Base-by-base conservation (phyloP, 208 protist species). In the Trypanosoma caninum region DNA sequence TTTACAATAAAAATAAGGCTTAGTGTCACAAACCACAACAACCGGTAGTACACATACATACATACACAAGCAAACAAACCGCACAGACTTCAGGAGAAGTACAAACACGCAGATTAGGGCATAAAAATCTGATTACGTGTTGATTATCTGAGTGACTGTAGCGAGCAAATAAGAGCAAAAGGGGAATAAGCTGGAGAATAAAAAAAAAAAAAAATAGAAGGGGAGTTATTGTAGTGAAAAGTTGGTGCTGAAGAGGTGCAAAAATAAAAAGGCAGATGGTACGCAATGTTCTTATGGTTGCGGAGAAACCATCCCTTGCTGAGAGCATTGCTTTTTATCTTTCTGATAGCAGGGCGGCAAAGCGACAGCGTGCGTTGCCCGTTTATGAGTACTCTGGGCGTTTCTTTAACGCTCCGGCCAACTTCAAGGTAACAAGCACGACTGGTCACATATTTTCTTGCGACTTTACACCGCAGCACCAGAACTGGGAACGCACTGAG, bases 281-380 rank as follows among this genome's bases (percentile, higher is more conserved):
- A 8, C 74, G 59, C 31, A 80, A 18, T 6, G 80, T 98, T 41
- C 64, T 98, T 20, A 97, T 97, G 93, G 94, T 98, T 58, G 94
- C 91, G 18, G 94, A 98, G 76, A 98, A 98, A 76, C 94, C 92
- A 22, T 96, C 86, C 28, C 83, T 98, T 27, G 94, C 94, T 20
- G 80, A 94, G 72, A 89, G 86, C 51, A 89, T 98, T 34, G 82
- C 92, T 14, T 57, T 68, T n/a, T 85, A 91, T 56, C 72, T 97
- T 13, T 94, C 84, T 42, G 78, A 92, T n/a, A 84, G 89, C 28
- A 78, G 72, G 23, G 76, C 78, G 11, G 59, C 30, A 27, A 87
- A 85, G 69, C 78, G 84, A 6, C 72, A 80, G 8, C 79, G 84
- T 18, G 85, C 84, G 31, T 54, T 95, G 50, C 83, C 85, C 0